Evolutionary conservation across 2,329 filamentous ascomycete genomes (phyloP).

Genomic region (Epichloe amarillans): DNA sequence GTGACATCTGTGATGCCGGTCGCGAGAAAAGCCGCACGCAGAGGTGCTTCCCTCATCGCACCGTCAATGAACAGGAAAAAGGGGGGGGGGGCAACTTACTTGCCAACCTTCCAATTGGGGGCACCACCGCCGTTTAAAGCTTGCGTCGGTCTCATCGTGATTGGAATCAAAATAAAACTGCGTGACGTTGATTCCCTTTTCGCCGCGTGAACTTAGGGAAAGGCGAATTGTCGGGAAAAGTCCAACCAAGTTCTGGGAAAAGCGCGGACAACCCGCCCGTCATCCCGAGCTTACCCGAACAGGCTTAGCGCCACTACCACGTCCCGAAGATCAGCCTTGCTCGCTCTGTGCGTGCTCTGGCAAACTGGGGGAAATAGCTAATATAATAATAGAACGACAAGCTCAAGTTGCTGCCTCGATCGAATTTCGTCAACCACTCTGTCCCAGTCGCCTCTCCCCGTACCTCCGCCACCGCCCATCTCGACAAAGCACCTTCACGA

Average conservation of each 20-base stretch:
- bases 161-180: slow-evolving; percentile 13
- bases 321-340: slow-evolving; percentile 12
- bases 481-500: neutral
- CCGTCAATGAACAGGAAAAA: neutral
- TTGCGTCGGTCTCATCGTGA: slow-evolving; percentile 30
- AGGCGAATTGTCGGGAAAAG: slow-evolving; percentile 7
- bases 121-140: slow-evolving; percentile 21
- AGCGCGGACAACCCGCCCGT: slow-evolving; percentile 8
- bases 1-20: neutral
- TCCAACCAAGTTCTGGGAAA: slow-evolving; percentile 12
- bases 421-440: neutral
- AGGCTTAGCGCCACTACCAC: slow-evolving; percentile 15
- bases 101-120: slow-evolving; percentile 19
- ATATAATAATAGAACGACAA: neutral
- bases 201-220: slow-evolving; percentile 8
- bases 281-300: slow-evolving; percentile 22
- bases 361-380: neutral
- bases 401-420: neutral
- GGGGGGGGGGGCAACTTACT: slow-evolving; percentile 18
- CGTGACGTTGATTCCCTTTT: slow-evolving; percentile 12
- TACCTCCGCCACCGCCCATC: neutral
- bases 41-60: neutral
- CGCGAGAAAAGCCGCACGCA: slow-evolving; percentile 21
- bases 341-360: neutral
- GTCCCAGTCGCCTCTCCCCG: neutral